These are phyloP conservation scores for Fusarium veterinarium DNA, from an alignment of 2,329 filamentous ascomycete species.

Conservation along the genomic window DNA sequence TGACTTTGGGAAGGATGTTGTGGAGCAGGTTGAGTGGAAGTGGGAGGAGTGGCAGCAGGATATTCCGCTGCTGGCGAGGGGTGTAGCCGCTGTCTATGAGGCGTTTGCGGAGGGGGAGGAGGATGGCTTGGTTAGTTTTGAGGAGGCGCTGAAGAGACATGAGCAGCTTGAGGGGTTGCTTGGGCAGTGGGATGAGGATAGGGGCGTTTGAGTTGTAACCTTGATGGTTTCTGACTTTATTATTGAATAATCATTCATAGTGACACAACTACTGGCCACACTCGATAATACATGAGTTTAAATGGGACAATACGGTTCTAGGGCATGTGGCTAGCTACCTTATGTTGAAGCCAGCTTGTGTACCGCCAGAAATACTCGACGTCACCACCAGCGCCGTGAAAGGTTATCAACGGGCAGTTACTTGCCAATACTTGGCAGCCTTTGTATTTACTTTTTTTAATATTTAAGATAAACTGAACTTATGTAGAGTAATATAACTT, in stretches of 20 bases:
- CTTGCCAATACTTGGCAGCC: not conserved
- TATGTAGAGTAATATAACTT: too few species aligned
- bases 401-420: not conserved
- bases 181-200: constrained; percentile 24
- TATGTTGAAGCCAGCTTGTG: not conserved
- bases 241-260: not conserved
- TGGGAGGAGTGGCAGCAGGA: constrained; percentile 61
- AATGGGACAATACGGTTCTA: not conserved
- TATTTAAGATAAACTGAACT: too few species aligned
- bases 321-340: not conserved
- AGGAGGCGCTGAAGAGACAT: constrained; percentile 59
- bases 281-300: too few species aligned
- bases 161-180: constrained; percentile 56
- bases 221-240: not conserved
- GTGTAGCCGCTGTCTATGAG: constrained; percentile 68
- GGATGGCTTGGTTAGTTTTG: constrained; percentile 51
- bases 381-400: not conserved
- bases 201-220: not conserved
- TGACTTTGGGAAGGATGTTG: constrained; percentile 58
- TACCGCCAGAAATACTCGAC: not conserved
- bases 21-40: constrained; percentile 57
- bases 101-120: constrained; percentile 55
- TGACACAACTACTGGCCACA: not conserved
- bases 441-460: not conserved
- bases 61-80: constrained; percentile 57